Evolutionary conservation across 2,329 filamentous ascomycete genomes (phyloP), one percentile per base, ranked within the genome.

Genomic region (Trichothecium sympodiale): DNA sequence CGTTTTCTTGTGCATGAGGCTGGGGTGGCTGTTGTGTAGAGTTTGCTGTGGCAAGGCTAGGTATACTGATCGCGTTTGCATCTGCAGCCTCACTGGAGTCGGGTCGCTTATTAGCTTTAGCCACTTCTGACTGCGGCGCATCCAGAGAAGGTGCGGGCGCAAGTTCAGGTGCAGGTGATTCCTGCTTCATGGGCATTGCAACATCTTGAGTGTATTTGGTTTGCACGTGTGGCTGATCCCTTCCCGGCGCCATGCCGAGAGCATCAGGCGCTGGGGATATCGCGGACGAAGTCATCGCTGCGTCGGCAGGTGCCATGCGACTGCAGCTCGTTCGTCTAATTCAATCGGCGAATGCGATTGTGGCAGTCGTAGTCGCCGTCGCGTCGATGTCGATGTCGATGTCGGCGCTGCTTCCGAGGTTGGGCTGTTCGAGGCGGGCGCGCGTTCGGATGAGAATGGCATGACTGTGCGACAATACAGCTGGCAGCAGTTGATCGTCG

Each of bases 251-350:
- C 14, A 34, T 25, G 25, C 23, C 26, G 17, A 23, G 15, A 18
- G 15, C 25, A 14, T 25, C 26, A 13, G 34, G 23, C 13, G 26
- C 7, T 9, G 34, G 12, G n/a, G 33, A 20, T 20, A 25, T 28
- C 16, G 33, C 23, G 52, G 69, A 71, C 70, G 69, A 74, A 71
- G 67, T 72, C 70, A 74, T 74, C 68, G 69, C 70, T 73, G 57
- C 60, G 65, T 25, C 20, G 20, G 20, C 20, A 25, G 10, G 10
- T 6, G 20, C 20, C 20, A 10, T 25, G 20, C 6, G 20, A 25
- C 23, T 28, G 67, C 67, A 71, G 69, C 69, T 72, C 67, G 61
- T 72, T 69, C 68, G 67, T 64, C 69, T 57, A 47, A 47, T 13
- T 17, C 12, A 18, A 29, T 14, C 15, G 31, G 18, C 16, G n/a